Percentiles rank a stretch among this genome's conserved stretches.
Evolutionary conservation across 257 asterid genomes (phyloP).

Genomic region (Solanum okadae): DNA sequence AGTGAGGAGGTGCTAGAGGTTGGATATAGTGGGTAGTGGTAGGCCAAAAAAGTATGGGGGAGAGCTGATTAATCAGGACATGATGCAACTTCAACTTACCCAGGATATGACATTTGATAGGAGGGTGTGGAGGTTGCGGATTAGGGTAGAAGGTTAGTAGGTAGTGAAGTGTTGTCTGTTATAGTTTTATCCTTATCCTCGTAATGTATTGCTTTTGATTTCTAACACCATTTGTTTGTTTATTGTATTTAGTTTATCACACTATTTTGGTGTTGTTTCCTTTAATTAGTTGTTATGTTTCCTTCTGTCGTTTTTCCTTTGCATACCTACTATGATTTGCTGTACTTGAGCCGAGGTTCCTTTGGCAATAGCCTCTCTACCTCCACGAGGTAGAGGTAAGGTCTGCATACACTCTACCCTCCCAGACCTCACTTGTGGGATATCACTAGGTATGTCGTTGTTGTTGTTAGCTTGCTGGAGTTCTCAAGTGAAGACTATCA

Average conservation of each 20-base stretch:
- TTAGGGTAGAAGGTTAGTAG: neutral
- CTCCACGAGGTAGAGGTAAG: neutral
- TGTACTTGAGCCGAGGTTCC: neutral
- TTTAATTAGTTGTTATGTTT: neutral
- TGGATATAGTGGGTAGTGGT: neutral
- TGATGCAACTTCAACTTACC: neutral
- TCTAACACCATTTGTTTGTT: neutral
- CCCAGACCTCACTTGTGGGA: neutral
- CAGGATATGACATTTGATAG: neutral
- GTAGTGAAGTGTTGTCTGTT: neutral
- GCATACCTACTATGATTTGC: neutral
- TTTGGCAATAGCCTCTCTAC: neutral
- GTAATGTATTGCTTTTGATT: neutral
- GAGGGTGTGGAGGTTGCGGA: neutral
- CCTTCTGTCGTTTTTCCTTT: neutral
- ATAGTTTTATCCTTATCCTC: neutral
- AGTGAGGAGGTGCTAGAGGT: neutral
- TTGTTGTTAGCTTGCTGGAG: neutral
- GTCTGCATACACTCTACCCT: neutral
- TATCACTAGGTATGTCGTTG: neutral
- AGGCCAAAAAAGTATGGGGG: neutral
- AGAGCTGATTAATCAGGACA: neutral
- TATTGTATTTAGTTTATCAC: neutral
- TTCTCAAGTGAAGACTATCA: slow-evolving; percentile 3
- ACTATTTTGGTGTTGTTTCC: neutral